These are phyloP conservation scores for Cladosporium sp. DNA, from an alignment of 2,329 filamentous ascomycete genomes.

Conservation along the genomic window DNA sequence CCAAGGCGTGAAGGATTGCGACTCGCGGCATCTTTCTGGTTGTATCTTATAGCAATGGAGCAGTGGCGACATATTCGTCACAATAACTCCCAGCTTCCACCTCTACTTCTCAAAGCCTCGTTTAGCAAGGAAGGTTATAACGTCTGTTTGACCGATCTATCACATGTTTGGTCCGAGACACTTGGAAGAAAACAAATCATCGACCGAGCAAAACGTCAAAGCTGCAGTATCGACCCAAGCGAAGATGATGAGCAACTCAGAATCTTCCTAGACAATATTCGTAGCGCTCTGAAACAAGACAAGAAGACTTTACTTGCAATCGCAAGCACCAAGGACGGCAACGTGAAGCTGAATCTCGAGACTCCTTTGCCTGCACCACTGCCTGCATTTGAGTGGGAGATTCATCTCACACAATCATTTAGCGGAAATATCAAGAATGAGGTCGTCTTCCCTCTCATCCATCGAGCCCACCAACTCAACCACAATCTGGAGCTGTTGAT, in stretches of 20 bases:
- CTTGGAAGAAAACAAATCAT: constrained; percentile 60
- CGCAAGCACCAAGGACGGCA: constrained; percentile 22
- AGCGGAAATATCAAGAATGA: constrained; percentile 42
- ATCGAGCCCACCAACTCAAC: constrained; percentile 43
- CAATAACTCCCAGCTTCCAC: constrained; percentile 42
- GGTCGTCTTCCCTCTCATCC: constrained; percentile 51
- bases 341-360: constrained; percentile 50
- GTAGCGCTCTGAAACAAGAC: constrained; percentile 41
- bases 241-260: constrained; percentile 63
- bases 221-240: constrained; percentile 68
- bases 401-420: constrained; percentile 48
- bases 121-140: constrained; percentile 57
- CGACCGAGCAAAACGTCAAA: constrained; percentile 55
- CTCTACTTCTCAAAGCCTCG: constrained; percentile 57
- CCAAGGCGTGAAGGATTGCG: too few species aligned
- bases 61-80: constrained; percentile 32
- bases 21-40: too few species aligned
- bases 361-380: constrained; percentile 60
- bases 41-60: constrained; percentile 21
- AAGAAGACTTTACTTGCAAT: constrained; percentile 32
- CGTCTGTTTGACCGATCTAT: constrained; percentile 65
- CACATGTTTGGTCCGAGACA: constrained; percentile 66
- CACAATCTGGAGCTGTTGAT: constrained; percentile 47
- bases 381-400: constrained; percentile 59
- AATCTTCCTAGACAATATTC: constrained; percentile 62